A percentile compares a stretch with the other conserved stretches of the same genome.
phyloP scores from a whole-genome alignment of 768 basidiomycete genomes.

The Multifurca ochricompacta region DNA sequence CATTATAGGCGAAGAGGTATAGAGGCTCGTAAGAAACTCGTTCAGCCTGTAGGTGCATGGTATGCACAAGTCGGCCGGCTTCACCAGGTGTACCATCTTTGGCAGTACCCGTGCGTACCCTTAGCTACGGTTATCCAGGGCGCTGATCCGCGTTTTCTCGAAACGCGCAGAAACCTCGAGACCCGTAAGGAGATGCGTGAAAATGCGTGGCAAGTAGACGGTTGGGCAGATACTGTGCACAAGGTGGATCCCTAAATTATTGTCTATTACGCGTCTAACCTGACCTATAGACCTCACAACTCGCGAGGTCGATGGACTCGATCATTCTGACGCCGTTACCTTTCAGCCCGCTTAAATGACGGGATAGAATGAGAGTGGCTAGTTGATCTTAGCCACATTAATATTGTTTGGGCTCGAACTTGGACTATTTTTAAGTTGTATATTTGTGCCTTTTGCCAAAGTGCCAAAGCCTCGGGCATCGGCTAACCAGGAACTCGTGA shows the following conservation, averaged over 20 bases:
- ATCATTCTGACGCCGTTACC: conserved; percentile 72
- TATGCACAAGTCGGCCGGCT: conserved; percentile 81
- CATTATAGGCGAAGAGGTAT: conserved; percentile 76
- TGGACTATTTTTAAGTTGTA: background rate
- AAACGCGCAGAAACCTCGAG: conserved; percentile 51
- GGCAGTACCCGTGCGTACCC: conserved; percentile 81
- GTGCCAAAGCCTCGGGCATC: too few relatives aligned
- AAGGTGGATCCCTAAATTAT: conserved; percentile 45
- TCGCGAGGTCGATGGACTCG: conserved; percentile 81
- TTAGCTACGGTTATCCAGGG: background rate
- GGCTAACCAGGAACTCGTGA: too few relatives aligned
- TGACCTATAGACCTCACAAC: conserved; percentile 69
- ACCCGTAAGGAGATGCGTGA: conserved; percentile 78
- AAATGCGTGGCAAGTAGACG: conserved; percentile 89
- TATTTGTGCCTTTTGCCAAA: too few relatives aligned
- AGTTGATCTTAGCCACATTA: conserved; percentile 79
- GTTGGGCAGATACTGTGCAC: conserved; percentile 91
- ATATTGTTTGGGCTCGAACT: conserved; percentile 20
- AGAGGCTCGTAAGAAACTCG: conserved; percentile 83
- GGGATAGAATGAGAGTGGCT: conserved; percentile 83
- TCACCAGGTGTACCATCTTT: conserved; percentile 91
- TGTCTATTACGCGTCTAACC: background rate
- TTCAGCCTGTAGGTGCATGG: conserved; percentile 86
- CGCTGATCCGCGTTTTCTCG: background rate
- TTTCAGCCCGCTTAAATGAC: conserved; percentile 86